These are phyloP conservation scores for Trichoderma gamsii DNA, from an alignment of 495 filamentous ascomycete species.

Conservation along the genomic window DNA sequence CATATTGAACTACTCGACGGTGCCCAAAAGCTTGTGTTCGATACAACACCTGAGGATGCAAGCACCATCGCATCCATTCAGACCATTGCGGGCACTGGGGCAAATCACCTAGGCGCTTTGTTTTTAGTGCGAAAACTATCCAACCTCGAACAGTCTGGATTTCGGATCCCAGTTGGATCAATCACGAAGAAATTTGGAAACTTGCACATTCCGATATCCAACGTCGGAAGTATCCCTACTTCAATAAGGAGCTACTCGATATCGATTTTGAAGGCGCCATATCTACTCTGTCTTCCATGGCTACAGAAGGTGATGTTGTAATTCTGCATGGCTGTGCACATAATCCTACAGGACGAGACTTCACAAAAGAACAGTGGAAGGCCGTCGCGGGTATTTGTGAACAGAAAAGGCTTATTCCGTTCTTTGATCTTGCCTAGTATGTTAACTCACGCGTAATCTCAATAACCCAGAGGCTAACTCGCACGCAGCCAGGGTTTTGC, in stretches of 20 bases:
- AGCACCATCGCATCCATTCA: constrained; percentile 33
- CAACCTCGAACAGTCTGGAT: constrained; percentile 15
- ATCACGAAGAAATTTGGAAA: constrained; percentile 16
- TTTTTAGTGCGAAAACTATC: constrained; percentile 49
- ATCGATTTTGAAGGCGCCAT: constrained; percentile 21
- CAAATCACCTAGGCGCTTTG: constrained; percentile 50
- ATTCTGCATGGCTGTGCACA: constrained; percentile 52
- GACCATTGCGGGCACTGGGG: constrained; percentile 56
- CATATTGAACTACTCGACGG: not conserved
- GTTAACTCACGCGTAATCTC: not conserved
- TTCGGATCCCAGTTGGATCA: constrained; percentile 21
- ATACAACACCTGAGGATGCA: not conserved
- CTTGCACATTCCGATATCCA: not conserved
- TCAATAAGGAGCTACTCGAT: constrained; percentile 36
- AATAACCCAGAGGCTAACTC: not conserved
- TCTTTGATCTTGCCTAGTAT: constrained; percentile 50
- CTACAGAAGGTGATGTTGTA: no score
- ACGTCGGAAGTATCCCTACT: constrained; percentile 35
- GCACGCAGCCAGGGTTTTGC: constrained; percentile 42
- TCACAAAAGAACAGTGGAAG: constrained; percentile 48
- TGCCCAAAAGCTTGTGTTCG: constrained; percentile 6
- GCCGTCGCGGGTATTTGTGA: constrained; percentile 46
- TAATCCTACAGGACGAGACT: constrained; percentile 52
- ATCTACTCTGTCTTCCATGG: constrained; percentile 34
- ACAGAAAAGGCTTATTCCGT: constrained; percentile 47